These are phyloP conservation scores for Alternaria metachromatica DNA, from an alignment of 2,329 filamentous ascomycete species.

Conservation along the genomic window DNA sequence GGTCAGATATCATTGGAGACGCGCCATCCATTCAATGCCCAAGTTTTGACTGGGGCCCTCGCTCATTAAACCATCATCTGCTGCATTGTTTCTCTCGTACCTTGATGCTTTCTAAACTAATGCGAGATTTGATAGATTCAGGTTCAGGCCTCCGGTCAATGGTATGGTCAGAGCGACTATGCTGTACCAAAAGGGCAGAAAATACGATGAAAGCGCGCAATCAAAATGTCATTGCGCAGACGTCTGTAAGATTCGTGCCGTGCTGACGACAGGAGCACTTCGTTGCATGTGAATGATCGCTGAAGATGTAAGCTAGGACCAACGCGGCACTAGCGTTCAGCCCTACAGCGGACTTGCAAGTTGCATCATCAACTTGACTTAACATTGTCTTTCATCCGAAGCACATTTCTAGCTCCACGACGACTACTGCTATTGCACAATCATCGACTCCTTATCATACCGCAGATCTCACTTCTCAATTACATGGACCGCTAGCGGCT, in stretches of 20 bases:
- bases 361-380: slow-evolving; percentile 20
- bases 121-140: background rate
- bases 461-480: background rate
- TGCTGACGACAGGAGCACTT: background rate
- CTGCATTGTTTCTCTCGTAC: background rate
- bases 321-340: slow-evolving; percentile 8
- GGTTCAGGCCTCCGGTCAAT: background rate
- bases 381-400: background rate
- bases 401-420: background rate
- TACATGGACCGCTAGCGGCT: slow-evolving; percentile 3
- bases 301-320: background rate
- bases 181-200: background rate
- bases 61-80: background rate
- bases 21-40: background rate
- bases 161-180: background rate
- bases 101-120: background rate
- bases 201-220: background rate
- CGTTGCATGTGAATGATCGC: background rate
- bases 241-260: background rate
- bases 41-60: background rate
- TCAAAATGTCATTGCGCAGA: background rate
- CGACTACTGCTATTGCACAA: background rate
- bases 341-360: slow-evolving; percentile 1
- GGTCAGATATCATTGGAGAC: background rate
- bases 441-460: background rate